These are phyloP conservation scores for Rosa hybrid DNA, from an alignment of 331 rosid genomes.

Conservation along the genomic window DNA sequence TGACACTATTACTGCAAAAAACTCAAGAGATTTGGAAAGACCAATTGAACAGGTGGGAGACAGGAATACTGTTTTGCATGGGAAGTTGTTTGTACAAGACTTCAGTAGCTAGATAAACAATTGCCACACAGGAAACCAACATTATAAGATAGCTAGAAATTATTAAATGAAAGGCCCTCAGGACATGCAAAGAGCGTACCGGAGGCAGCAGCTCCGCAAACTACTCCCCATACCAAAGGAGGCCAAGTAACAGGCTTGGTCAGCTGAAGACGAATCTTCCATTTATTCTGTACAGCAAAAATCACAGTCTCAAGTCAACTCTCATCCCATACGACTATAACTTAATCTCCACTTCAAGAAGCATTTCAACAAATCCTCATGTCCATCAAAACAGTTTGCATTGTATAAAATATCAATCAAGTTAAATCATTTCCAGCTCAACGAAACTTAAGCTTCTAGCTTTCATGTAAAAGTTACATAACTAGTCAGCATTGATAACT, in stretches of 20 bases:
- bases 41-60: neutral
- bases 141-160: neutral
- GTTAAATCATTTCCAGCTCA: neutral
- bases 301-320: conserved; percentile 15
- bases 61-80: neutral
- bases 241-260: conserved; percentile 99
- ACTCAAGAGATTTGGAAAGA: neutral
- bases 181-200: conserved; percentile 42
- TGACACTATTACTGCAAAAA: neutral
- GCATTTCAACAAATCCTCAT: neutral
- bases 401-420: neutral
- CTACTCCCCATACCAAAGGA: conserved; percentile 96
- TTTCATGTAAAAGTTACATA: neutral
- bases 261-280: conserved; percentile 98
- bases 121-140: neutral
- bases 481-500: conserved; percentile 23
- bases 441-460: neutral
- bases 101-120: neutral
- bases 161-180: neutral
- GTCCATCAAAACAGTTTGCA: neutral
- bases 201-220: conserved; percentile 98
- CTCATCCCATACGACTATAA: neutral
- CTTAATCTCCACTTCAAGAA: neutral
- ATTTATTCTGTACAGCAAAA: conserved; percentile 69
- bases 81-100: neutral